phyloP scores from a whole-genome alignment of 106 monocot genomes.

The Triglochin maritima region DNA sequence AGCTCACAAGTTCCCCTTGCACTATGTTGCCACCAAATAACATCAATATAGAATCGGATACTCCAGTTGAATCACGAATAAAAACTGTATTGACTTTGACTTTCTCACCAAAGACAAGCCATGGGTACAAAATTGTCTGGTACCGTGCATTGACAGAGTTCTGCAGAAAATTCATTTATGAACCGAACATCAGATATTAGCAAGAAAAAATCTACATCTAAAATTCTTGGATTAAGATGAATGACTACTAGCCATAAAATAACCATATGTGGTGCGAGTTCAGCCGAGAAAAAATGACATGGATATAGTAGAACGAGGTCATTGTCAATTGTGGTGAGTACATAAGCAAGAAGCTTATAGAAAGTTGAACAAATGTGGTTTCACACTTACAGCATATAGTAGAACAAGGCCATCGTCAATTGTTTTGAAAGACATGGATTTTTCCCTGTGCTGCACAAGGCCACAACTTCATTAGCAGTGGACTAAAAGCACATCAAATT shows the following conservation, averaged over 20 bases:
- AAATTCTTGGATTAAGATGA: background rate
- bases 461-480: background rate
- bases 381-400: conserved; percentile 82
- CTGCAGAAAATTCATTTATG: conserved; percentile 33
- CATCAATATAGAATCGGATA: conserved; percentile 92
- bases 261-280: no score
- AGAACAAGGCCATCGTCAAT: conserved; percentile 99
- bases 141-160: conserved; percentile 98
- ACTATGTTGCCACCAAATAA: conserved; percentile 74
- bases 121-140: conserved; percentile 92
- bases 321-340: no score
- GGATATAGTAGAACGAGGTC: no score
- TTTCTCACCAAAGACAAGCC: conserved; percentile 98
- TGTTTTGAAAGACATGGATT: conserved; percentile 94
- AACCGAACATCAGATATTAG: background rate
- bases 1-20: conserved; percentile 70
- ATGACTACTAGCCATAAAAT: no score
- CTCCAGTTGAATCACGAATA: conserved; percentile 95
- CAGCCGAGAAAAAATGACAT: no score
- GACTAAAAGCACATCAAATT: background rate
- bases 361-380: background rate
- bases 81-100: conserved; percentile 95
- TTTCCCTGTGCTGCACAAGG: conserved; percentile 79
- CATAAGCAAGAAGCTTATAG: no score
- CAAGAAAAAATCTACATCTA: background rate